These are phyloP conservation scores for Citrus hindsii DNA, from an alignment of 345 rosid genomes.

Conservation along the genomic window DNA sequence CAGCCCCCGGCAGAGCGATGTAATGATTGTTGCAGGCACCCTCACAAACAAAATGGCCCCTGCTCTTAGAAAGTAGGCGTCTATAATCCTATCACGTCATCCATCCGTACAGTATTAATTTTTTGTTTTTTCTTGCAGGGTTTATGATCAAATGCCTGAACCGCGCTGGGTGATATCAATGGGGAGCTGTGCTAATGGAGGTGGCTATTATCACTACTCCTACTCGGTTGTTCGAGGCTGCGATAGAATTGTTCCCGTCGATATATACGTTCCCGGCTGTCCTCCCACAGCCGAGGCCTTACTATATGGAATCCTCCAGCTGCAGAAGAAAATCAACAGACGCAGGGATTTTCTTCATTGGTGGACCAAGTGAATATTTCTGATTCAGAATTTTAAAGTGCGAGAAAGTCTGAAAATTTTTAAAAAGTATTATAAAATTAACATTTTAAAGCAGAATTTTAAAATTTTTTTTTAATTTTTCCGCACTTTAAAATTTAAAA, in stretches of 20 bases:
- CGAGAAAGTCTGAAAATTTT: accelerated
- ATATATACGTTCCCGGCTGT: conserved; percentile 93
- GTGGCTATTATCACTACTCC: conserved; percentile 95
- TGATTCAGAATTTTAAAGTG: too few relatives aligned
- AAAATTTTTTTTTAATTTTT: too few relatives aligned
- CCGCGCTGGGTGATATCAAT: conserved; percentile 96
- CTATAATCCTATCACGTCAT: too few relatives aligned
- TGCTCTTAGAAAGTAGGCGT: background rate
- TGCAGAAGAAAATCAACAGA: conserved; percentile 94
- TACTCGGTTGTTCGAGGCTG: conserved; percentile 96
- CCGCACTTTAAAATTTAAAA: accelerated
- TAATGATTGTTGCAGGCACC: background rate
- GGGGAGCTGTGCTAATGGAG: conserved; percentile 99
- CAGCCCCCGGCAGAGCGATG: background rate
- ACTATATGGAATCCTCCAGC: conserved; percentile 86
- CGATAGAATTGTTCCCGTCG: conserved; percentile 95
- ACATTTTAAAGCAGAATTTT: too few relatives aligned
- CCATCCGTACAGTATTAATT: too few relatives aligned
- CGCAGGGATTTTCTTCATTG: conserved; percentile 91
- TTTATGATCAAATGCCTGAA: conserved; percentile 97
- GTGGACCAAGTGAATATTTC: conserved; percentile 65
- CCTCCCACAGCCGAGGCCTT: conserved; percentile 97
- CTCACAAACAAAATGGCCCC: background rate
- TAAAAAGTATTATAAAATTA: too few relatives aligned
- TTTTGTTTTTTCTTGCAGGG: conserved; percentile 44